phyloP scores from a whole-genome alignment of 1,139 yeast genomes.

The Sporopachydermia cereana region DNA sequence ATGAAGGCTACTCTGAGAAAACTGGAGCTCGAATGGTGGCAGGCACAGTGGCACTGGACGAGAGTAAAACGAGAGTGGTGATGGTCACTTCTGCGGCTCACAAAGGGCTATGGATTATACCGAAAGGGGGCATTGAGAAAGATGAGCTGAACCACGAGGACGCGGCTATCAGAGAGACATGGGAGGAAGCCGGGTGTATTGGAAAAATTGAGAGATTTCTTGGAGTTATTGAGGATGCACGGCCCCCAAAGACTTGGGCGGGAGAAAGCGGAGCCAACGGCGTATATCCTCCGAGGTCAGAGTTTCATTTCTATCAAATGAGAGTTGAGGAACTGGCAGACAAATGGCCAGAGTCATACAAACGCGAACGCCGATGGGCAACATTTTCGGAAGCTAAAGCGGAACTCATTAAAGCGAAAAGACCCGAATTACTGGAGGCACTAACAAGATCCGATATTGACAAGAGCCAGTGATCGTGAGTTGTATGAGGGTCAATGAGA shows the following conservation, averaged over 20 bases:
- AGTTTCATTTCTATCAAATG: conserved; percentile 80
- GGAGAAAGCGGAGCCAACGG: conserved; percentile 32
- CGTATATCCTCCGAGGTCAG: conserved; percentile 47
- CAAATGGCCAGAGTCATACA: conserved; percentile 62
- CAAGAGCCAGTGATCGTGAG: conserved; percentile 22
- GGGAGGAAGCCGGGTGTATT: conserved; percentile 95
- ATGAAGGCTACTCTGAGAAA: conserved; percentile 30
- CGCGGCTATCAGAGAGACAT: conserved; percentile 77
- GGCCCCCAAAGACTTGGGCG: conserved; percentile 53
- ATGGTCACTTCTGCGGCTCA: conserved; percentile 67
- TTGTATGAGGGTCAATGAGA: too few species aligned
- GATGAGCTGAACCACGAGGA: conserved; percentile 52
- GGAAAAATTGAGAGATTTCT: conserved; percentile 46
- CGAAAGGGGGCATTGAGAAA: conserved; percentile 89
- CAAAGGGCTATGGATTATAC: conserved; percentile 68
- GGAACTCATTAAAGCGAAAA: conserved; percentile 44
- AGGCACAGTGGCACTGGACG: conserved; percentile 71
- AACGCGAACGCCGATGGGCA: conserved; percentile 66
- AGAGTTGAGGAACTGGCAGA: conserved; percentile 40
- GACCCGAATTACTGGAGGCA: conserved; percentile 63
- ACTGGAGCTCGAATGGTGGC: conserved; percentile 83
- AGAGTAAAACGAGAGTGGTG: conserved; percentile 46
- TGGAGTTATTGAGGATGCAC: conserved; percentile 56
- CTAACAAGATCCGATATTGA: conserved; percentile 40
- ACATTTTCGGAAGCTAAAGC: conserved; percentile 58